Evolutionary conservation across 371 early-diverging fungal genomes (phyloP), one percentile per base, ranked within the genome.

Genomic region (Mucor sp.): DNA sequence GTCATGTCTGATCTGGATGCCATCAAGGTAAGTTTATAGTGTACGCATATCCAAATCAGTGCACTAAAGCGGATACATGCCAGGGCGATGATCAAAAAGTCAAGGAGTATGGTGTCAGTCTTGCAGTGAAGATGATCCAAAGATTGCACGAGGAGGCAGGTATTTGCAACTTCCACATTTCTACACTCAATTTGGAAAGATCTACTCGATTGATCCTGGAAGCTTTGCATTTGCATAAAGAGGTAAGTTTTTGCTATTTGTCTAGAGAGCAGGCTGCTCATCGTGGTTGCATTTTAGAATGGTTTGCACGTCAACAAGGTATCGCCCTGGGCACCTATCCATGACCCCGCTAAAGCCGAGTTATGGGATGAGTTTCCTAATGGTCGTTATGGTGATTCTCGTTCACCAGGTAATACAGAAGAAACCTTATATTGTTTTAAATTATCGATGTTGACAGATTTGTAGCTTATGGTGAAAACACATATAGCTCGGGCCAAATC

Each of bases 331-430:
- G 48, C 67, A 15, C 66, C 70, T 48, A 44, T 70, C 48, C 74
- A 69, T 59, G 79, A 79, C 53, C 67, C 78, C 25, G 59, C 74
- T 12, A 73, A 74, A n/a, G 80, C 81, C 6, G 87, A 87, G 66
- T 80, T 89, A 25, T 97, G 96, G 96, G 98, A 98, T 83, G 97
- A 98, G 58, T 97, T 94, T 75, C 98, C 97, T 28, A 98, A 98
- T 75, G 97, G 99, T 23, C 91, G 99, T 39, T 98, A 96, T 92
- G 98, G 98, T 67, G 97, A 97, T 78, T 89, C 97, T 32, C 83
- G 96, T 27, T 97, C 98, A 17, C 90, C 94, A 25, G 84, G 84
- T 81, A 79, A 41, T 23, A 21, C 43, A 63, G 8, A 35, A 11
- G 47, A 33, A 32, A 48, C 47, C 30, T 25, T 50, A 21, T 55